Conservation (phyloP, 768 basidiomycete genomes). For the Suillus ampliporus region DNA sequence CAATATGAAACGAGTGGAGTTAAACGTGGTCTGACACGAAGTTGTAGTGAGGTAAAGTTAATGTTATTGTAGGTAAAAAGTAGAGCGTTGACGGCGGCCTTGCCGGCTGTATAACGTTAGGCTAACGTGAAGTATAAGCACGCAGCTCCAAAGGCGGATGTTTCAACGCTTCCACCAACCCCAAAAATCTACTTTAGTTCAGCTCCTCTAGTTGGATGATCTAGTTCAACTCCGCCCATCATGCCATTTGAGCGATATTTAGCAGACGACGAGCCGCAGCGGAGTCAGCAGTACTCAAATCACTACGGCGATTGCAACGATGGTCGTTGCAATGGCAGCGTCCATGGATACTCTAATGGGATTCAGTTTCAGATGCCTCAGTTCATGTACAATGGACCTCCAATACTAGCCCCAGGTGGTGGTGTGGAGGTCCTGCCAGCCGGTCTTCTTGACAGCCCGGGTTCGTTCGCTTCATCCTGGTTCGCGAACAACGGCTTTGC, state of each 20-base stretch:
- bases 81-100: slow-evolving; percentile 6
- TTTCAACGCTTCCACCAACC: background rate
- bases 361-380: slow-evolving; percentile 67
- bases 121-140: slow-evolving; percentile 3
- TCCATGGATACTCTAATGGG: slow-evolving; percentile 23
- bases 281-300: slow-evolving; percentile 14
- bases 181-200: slow-evolving; percentile 1
- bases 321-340: slow-evolving; percentile 12
- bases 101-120: slow-evolving; percentile 2
- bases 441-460: slow-evolving; percentile 38
- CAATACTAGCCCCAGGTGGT: slow-evolving; percentile 70
- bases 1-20: slow-evolving; percentile 6
- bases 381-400: slow-evolving; percentile 62
- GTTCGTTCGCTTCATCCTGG: slow-evolving; percentile 50
- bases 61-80: slow-evolving; percentile 2
- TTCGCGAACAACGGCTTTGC: slow-evolving; percentile 52
- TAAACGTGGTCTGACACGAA: slow-evolving; percentile 9
- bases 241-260: slow-evolving; percentile 53
- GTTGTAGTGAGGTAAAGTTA: slow-evolving; percentile 4
- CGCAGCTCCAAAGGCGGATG: background rate
- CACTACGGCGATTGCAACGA: slow-evolving; percentile 20
- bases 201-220: slow-evolving; percentile 5
- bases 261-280: slow-evolving; percentile 24
- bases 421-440: slow-evolving; percentile 75
- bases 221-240: slow-evolving; percentile 10